phyloP scores from a whole-genome alignment of 257 asterid species.

The Misopates orontium region DNA sequence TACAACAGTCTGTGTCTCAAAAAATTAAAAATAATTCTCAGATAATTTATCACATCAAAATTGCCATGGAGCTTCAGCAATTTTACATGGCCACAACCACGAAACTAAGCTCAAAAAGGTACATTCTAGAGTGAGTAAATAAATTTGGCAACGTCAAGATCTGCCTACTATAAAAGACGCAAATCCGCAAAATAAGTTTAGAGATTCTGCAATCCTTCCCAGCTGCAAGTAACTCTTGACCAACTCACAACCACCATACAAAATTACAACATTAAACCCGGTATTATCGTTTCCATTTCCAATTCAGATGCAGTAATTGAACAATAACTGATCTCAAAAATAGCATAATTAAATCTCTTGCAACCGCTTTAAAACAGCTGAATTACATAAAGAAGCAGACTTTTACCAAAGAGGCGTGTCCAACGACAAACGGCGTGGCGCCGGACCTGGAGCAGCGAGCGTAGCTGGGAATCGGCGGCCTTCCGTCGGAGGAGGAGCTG shows the following conservation, averaged over 20 bases:
- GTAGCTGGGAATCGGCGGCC: slow-evolving; percentile 67
- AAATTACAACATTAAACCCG: background rate
- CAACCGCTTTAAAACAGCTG: background rate
- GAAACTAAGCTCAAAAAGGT: background rate
- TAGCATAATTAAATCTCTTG: background rate
- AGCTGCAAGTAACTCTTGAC: background rate
- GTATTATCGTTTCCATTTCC: background rate
- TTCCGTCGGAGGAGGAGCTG: slow-evolving; percentile 58
- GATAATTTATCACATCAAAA: background rate
- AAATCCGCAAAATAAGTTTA: background rate
- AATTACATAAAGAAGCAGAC: background rate
- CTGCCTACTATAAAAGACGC: background rate
- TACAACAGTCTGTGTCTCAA: no score
- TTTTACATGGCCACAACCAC: background rate
- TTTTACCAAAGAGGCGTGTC: slow-evolving; percentile 72
- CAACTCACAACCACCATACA: background rate
- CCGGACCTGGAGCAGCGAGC: slow-evolving; percentile 46
- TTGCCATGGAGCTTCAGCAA: background rate
- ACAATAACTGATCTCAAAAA: background rate
- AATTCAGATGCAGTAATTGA: background rate
- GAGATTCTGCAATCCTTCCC: slow-evolving; percentile 9
- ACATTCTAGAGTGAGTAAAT: background rate
- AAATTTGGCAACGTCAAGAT: background rate
- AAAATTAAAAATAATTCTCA: no score
- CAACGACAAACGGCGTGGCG: slow-evolving; percentile 46